These are phyloP conservation scores for Malassezia caprae DNA, from an alignment of 1,284 basidiomycete species.

Conservation along the genomic window DNA sequence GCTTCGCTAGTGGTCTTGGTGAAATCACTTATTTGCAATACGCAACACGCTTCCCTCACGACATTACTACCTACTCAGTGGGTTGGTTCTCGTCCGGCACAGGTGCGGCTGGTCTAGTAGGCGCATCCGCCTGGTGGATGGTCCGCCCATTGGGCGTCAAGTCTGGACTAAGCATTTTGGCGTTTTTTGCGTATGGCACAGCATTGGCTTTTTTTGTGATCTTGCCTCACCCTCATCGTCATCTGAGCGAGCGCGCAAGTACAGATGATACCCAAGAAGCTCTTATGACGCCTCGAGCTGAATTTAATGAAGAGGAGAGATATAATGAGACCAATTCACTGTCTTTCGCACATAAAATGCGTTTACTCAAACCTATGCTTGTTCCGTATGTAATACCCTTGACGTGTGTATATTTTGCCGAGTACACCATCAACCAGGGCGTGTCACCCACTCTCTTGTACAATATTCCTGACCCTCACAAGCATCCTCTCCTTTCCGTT, in stretches of 20 bases:
- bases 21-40: slow-evolving; percentile 90
- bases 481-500: slow-evolving; percentile 59
- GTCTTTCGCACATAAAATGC: slow-evolving; percentile 35
- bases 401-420: slow-evolving; percentile 42
- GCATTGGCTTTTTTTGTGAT: slow-evolving; percentile 24
- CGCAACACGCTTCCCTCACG: slow-evolving; percentile 58
- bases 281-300: background rate
- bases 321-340: slow-evolving; percentile 14
- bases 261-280: background rate
- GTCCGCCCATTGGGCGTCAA: slow-evolving; percentile 74
- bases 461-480: slow-evolving; percentile 61
- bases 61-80: slow-evolving; percentile 20
- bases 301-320: background rate
- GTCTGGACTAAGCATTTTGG: slow-evolving; percentile 59
- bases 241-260: background rate
- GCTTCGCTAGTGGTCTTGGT: slow-evolving; percentile 83
- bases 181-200: slow-evolving; percentile 35
- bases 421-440: slow-evolving; percentile 48
- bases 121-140: slow-evolving; percentile 90
- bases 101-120: slow-evolving; percentile 82
- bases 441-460: slow-evolving; percentile 77
- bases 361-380: slow-evolving; percentile 38
- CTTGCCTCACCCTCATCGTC: background rate
- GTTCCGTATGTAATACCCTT: slow-evolving; percentile 40
- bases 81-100: slow-evolving; percentile 61